Evolutionary conservation across 2,329 filamentous ascomycete genomes (phyloP).

Genomic region (Akanthomyces uredinophilus): DNA sequence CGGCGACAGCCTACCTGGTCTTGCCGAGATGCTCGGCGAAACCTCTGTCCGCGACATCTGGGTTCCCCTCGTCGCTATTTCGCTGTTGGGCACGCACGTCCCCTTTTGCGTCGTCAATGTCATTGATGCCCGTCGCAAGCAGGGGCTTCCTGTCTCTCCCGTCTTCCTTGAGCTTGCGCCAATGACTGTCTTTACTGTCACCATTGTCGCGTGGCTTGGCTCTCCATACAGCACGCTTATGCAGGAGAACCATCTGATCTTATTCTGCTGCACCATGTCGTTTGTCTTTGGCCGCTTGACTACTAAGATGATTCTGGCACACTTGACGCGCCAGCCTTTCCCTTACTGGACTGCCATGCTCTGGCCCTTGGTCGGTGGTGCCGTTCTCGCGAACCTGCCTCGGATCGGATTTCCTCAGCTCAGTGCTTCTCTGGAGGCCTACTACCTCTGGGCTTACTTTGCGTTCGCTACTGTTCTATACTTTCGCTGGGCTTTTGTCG

Average conservation of each 20-base stretch:
- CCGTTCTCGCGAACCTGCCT: constrained; percentile 76
- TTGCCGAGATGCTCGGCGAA: constrained; percentile 58
- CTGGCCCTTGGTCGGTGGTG: constrained; percentile 78
- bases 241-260: constrained; percentile 76
- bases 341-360: constrained; percentile 95
- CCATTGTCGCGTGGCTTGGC: constrained; percentile 78
- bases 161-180: constrained; percentile 93
- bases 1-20: constrained; percentile 46
- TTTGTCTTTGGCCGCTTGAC: constrained; percentile 98
- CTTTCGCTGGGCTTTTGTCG: constrained; percentile 85
- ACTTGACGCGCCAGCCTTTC: constrained; percentile 88
- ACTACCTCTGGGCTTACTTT: constrained; percentile 82
- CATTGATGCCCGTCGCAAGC: constrained; percentile 63
- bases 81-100: constrained; percentile 68
- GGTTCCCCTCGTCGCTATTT: constrained; percentile 64
- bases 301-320: constrained; percentile 96
- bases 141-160: constrained; percentile 69
- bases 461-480: constrained; percentile 80
- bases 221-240: constrained; percentile 82
- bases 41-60: constrained; percentile 82
- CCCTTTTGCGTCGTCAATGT: constrained; percentile 91
- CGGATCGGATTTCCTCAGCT: constrained; percentile 65
- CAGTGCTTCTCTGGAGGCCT: constrained; percentile 61
- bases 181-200: constrained; percentile 73
- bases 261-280: constrained; percentile 92